phyloP scores from a whole-genome alignment of 352 stramenopile species.

The Globisporangium canariense region DNA sequence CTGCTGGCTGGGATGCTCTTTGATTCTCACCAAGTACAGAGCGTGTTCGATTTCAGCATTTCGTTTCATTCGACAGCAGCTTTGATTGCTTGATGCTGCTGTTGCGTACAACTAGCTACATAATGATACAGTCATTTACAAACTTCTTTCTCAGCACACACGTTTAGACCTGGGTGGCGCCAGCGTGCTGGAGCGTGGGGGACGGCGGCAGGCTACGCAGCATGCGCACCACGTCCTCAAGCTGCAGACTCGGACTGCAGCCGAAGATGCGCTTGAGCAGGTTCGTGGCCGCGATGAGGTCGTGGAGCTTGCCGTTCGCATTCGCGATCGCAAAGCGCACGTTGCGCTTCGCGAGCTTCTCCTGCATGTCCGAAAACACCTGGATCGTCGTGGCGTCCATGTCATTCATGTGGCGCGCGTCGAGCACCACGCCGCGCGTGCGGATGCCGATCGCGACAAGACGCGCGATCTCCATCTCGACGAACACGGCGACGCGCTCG shows the following conservation, averaged over 20 bases:
- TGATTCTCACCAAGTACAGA: not conserved
- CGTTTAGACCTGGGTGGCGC: conserved; percentile 1
- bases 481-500: conserved; percentile 33
- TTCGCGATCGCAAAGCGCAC: conserved; percentile 41
- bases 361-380: conserved; percentile 49
- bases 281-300: conserved; percentile 40
- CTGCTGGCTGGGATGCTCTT: no score
- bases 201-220: conserved; percentile 16
- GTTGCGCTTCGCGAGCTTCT: conserved; percentile 43
- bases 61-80: no score
- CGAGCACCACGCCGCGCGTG: conserved; percentile 37
- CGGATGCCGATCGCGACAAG: conserved; percentile 24
- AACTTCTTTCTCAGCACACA: not conserved
- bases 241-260: conserved; percentile 16
- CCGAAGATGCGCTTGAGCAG: conserved; percentile 33
- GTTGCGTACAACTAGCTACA: not conserved
- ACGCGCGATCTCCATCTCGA: conserved; percentile 38
- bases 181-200: not conserved
- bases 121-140: not conserved
- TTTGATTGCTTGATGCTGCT: no score
- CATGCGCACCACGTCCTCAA: conserved; percentile 28
- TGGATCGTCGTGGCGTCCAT: conserved; percentile 62
- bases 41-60: no score
- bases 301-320: conserved; percentile 32
- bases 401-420: conserved; percentile 48